These are phyloP conservation scores for Pyrenopolyporus hunteri DNA, from an alignment of 495 filamentous ascomycete species.

Conservation along the genomic window DNA sequence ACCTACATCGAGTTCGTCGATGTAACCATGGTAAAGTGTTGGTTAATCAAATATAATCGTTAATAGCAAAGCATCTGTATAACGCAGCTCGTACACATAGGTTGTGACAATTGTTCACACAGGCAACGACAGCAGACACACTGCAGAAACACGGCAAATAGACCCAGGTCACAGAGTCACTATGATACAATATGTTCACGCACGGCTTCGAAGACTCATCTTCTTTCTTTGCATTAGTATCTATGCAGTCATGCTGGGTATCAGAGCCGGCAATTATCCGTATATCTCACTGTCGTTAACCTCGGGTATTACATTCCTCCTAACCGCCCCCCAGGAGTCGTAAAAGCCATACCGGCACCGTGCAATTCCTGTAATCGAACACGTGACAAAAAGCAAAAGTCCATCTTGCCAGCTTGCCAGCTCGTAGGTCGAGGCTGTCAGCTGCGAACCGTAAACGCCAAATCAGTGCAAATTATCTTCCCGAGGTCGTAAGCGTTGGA, in stretches of 20 bases:
- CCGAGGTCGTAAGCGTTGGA: background rate
- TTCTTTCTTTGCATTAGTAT: too few species aligned
- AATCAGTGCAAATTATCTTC: background rate
- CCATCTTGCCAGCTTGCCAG: background rate
- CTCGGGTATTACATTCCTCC: background rate
- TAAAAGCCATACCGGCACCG: background rate
- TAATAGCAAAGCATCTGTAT: background rate
- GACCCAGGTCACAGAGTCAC: too few species aligned
- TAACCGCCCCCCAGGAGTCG: background rate
- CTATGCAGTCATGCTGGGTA: background rate
- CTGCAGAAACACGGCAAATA: too few species aligned
- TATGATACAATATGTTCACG: too few species aligned
- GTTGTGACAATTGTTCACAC: too few species aligned
- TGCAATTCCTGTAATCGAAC: background rate
- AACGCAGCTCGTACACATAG: too few species aligned
- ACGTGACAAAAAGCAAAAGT: background rate
- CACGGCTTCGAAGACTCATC: too few species aligned
- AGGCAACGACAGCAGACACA: background rate
- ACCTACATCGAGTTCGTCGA: too few species aligned
- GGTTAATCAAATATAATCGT: too few species aligned
- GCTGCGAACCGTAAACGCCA: background rate
- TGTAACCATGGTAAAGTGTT: too few species aligned
- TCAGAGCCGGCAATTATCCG: conserved; percentile 4
- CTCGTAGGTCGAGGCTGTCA: background rate
- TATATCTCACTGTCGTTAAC: background rate